Base-by-base conservation (phyloP, 305 asterid species). In the Solanum hybrid region DNA sequence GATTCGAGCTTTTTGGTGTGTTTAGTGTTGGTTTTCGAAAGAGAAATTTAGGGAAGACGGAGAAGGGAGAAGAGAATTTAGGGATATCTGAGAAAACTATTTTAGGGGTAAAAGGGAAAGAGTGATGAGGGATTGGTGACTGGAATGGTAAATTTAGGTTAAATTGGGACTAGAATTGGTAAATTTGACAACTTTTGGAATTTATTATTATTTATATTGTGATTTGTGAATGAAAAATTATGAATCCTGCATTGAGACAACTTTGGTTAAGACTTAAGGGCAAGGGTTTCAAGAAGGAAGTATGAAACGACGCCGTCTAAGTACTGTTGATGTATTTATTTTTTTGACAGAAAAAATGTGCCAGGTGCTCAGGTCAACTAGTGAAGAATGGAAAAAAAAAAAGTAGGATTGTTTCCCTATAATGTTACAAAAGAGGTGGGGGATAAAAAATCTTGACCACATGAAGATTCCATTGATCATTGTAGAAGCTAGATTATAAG, bases 41-140 rank as follows among this genome's bases (percentile, higher is more conserved):
- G 38, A 86, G 89, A 90, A 77, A 87, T n/a, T 79, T 87, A 7
- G 91, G 61, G 79, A 41, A 79, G 76, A 68, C 84, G 88, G 27
- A 70, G 80, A 81, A 72, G 72, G 90, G 27, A 10, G 36, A 61
- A 41, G 72, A 78, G 45, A 90, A 76, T 57, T 85, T 85, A 37
- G 89, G 80, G 89, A 9, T 14, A 65, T n/a, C 31, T 32, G 24
- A 11, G 73, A 37, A 45, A 20, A 22, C 10, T 17, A 17, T 20
- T 22, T 6, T 33, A 5, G 8, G 87, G 87, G 80, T n/a, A 61
- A 85, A 32, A 37, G n/a, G 81, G 78, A 24, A 83, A 83, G 61
- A 76, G 31, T 70, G 65, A 27, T 70, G 32, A 38, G 77, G 77
- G 13, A 34, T 84, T 89, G 87, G 86, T 89, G 86, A 89, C 72